Base-by-base conservation (phyloP, 2,329 filamentous ascomycete genomes). In the Thielaviopsis populi region DNA sequence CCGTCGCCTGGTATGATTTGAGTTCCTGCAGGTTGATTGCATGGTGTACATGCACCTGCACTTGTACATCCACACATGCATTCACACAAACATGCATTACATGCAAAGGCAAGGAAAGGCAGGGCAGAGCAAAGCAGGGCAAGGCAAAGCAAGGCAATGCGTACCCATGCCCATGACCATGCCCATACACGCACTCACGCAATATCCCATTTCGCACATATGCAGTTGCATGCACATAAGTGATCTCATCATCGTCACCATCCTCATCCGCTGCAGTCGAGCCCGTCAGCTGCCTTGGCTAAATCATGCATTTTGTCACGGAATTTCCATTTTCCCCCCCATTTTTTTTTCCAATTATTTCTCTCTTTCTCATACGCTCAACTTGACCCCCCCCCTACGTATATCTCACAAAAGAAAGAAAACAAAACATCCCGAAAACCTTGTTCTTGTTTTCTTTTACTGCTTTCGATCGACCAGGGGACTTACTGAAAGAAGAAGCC, bases 171-270 rank as follows among this genome's bases (percentile, higher is more conserved):
- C 46, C 22, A 50, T 13, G 27, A 13, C 19, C 7, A 50, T 13
- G 15, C 46, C 22, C 24, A 27, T 1, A 48, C 19, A 50, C 46
- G 46, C 46, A 50, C 19, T 10, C 10, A 22, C 19, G 43, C 43
- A 48, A 48, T 8, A 48, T 19, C 43, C 46, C 22, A 50, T 50
- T 50, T 50, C 46, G 46, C 46, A 50, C 22, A 56, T 33, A 17
- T 56, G 53, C 53, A 30, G 27, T 56, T n/a, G n/a, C 53, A 56
- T 56, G 53, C 53, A 56, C 37, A 56, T 56, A 37, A 37, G 53
- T 37, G 53, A 56, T 56, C 53, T 56, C 53, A 56, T 56, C 53
- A 56, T 56, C 17, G 37, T 37, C 24, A 50, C 46, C 22, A 22
- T 24, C 22, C 46, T 24, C 19, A 50, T 50, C 50, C 53, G 27